Conservation (phyloP, 768 basidiomycete species). For the Dendrothele bispora region DNA sequence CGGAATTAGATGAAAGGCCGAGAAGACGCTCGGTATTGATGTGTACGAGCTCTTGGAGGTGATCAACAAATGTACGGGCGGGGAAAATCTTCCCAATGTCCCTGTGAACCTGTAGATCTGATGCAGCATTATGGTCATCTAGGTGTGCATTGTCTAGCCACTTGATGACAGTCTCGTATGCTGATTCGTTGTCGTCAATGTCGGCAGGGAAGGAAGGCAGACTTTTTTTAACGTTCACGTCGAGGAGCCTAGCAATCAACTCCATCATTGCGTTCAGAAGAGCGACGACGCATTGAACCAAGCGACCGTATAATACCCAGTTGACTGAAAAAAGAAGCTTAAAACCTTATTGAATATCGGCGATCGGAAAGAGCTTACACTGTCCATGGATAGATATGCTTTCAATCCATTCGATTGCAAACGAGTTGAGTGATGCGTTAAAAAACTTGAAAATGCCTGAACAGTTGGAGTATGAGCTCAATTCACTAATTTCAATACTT, state of each 20-base stretch:
- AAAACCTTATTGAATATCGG: conserved; percentile 4
- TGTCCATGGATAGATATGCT: conserved; percentile 36
- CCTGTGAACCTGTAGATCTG: conserved; percentile 43
- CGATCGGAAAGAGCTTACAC: conserved; percentile 37
- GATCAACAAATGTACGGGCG: conserved; percentile 47
- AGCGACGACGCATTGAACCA: conserved; percentile 39
- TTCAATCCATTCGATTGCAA: conserved; percentile 47
- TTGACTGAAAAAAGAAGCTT: conserved; percentile 40
- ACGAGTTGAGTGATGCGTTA: conserved; percentile 35
- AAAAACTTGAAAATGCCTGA: conserved; percentile 43
- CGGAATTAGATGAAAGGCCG: conserved; percentile 27
- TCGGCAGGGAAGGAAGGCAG: conserved; percentile 29
- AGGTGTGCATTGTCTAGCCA: conserved; percentile 37
- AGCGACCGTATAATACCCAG: conserved; percentile 51
- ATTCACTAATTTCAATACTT: too few species aligned
- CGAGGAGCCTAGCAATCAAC: conserved; percentile 23
- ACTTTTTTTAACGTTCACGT: conserved; percentile 27
- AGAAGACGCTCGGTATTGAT: conserved; percentile 25
- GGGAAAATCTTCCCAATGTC: conserved; percentile 51
- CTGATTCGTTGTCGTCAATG: conserved; percentile 20
- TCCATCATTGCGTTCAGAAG: conserved; percentile 40
- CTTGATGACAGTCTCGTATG: conserved; percentile 36
- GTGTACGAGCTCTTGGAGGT: conserved; percentile 41
- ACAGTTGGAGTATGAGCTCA: too few species aligned
- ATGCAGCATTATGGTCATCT: conserved; percentile 22